Percentiles rank a stretch among this genome's conserved stretches.
phyloP scores from a whole-genome alignment of 108 stramenopile genomes.

The Licmophora abbreviata region DNA sequence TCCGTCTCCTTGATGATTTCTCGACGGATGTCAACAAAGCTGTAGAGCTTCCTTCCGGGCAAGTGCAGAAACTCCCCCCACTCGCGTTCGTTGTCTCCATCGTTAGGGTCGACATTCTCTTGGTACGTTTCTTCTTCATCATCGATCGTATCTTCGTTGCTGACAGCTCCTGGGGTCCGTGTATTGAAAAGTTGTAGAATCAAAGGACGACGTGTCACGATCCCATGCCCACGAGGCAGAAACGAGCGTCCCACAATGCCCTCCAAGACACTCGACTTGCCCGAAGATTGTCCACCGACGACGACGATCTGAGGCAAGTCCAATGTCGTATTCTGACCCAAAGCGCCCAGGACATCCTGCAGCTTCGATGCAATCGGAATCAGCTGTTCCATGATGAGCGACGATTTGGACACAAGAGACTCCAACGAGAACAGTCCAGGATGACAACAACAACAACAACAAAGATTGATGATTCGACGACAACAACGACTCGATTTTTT shows the following conservation, averaged over 20 bases:
- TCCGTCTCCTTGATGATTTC: constrained; percentile 96
- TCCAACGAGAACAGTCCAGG: too few relatives aligned
- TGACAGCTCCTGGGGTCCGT: constrained; percentile 11
- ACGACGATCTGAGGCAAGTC: constrained; percentile 99
- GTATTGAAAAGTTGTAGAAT: constrained; percentile 88
- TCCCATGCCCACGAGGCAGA: constrained; percentile 94
- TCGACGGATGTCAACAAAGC: constrained; percentile 83
- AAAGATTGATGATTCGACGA: too few relatives aligned
- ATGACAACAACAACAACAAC: too few relatives aligned
- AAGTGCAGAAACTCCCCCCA: constrained; percentile 97
- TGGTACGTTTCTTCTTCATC: constrained; percentile 10
- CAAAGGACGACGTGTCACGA: constrained; percentile 94
- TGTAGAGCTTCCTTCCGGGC: constrained; percentile 76
- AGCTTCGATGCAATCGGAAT: constrained; percentile 98
- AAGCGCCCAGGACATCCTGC: constrained; percentile 95
- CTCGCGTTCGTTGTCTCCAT: constrained; percentile 30
- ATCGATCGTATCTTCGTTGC: constrained; percentile 11
- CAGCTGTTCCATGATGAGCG: constrained; percentile 89
- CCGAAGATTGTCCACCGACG: constrained; percentile 90
- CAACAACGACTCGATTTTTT: too few relatives aligned
- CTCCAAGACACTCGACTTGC: constrained; percentile 96
- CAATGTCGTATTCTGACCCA: constrained; percentile 82
- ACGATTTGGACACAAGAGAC: too few relatives aligned
- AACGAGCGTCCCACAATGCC: constrained; percentile 89
- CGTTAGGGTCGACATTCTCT: constrained; percentile 6